Evolutionary conservation across 495 filamentous ascomycete species (phyloP), one percentile per base, ranked within the genome.

Genomic region (Copromyces sp.): DNA sequence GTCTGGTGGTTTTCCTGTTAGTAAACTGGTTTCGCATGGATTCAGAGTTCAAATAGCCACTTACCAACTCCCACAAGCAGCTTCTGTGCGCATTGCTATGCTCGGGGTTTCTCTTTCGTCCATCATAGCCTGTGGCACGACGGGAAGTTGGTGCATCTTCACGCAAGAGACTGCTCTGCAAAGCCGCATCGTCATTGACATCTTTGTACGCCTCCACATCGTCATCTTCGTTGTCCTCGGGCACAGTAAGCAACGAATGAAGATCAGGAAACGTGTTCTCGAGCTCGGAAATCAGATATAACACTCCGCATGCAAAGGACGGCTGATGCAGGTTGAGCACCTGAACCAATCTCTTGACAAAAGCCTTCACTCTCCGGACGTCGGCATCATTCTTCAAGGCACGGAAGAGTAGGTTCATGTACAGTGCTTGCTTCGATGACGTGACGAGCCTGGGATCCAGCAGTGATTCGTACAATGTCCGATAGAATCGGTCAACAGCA

Each of bases 341-440:
- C 81, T 99, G 95, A 38, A 98, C 83, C 74, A 99, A 87, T 70
- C 95, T 89, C 82, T 97, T 99, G 14, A 94, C 90, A 77, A 98
- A 99, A 6, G 95, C 95, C 81, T 97, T 96, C 69, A 98, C 91
- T 2, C 95, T 90, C 75, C 93, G 92, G 69, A 94, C 86, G 78
- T 93, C 94, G 4, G 93, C 84, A 75, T 99, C 95, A 9, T 90
- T 88, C 84, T 94, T 97, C 71, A 99, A 83, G 9, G 94, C 87
- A 73, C 92, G 90, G 85, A 92, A 98, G 1, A 99, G 82, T 0
- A 99, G 86, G 77, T 99, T 98, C 65, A 99, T 87, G 77, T 98
- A 98, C 71, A 99, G 84, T 1, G 94, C 89, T 78, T 99, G 96
- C 81, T 98, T 98, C 16, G 96, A 98, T 12, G 95, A 96, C 3